Percentiles rank a stretch among this genome's conserved stretches.
These are phyloP conservation scores for Blastomyces gilchristii DNA, from an alignment of 2,329 filamentous ascomycete species.

Conservation along the genomic window DNA sequence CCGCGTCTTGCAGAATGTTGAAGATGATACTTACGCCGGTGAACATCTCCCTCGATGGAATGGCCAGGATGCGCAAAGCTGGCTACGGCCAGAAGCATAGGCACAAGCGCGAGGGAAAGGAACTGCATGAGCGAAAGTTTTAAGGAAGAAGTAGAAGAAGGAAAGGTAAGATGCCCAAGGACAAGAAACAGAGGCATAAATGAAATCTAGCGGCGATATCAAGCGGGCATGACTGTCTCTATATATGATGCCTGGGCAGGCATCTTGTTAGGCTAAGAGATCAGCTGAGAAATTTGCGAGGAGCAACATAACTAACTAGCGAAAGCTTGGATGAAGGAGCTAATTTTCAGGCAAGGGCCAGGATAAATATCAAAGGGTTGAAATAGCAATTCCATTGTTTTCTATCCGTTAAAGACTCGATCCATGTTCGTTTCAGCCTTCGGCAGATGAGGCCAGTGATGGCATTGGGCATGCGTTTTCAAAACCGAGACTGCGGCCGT, in stretches of 20 bases:
- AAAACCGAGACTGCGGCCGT: neutral
- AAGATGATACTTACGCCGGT: neutral
- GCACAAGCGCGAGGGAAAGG: neutral
- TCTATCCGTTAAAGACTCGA: neutral
- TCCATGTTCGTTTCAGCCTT: neutral
- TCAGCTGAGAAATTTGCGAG: neutral
- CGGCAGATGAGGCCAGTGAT: neutral
- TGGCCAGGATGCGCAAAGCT: conserved; percentile 4
- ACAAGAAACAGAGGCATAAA: neutral
- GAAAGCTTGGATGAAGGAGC: neutral
- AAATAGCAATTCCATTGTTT: neutral
- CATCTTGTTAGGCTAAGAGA: neutral
- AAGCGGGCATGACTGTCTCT: neutral
- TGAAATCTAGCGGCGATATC: neutral
- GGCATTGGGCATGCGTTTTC: neutral
- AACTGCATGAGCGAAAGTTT: neutral
- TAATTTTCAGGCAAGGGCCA: neutral
- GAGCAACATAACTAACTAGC: too few relatives aligned
- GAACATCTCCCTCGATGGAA: neutral
- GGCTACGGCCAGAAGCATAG: neutral
- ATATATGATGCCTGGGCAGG: neutral
- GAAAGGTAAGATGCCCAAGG: neutral
- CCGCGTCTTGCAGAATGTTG: conserved; percentile 2
- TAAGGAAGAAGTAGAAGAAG: neutral
- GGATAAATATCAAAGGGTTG: neutral